A percentile compares a stretch with the other conserved stretches of the same genome.
Evolutionary conservation across 805 yeast species (phyloP).

Genomic region (Yarrowia divulgata): DNA sequence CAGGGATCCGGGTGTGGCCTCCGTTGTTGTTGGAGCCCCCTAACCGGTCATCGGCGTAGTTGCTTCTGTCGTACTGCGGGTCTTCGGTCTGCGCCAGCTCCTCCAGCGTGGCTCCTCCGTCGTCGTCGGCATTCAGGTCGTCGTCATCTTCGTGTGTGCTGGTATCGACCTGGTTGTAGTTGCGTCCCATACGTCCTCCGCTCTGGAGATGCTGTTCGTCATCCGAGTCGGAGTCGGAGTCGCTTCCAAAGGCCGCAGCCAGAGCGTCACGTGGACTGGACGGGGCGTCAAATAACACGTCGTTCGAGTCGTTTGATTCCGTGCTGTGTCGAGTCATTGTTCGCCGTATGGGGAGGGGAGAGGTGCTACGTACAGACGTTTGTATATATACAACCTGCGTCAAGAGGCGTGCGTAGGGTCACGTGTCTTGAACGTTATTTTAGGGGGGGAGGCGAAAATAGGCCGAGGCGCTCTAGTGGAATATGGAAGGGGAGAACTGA

Average conservation of each 20-base stretch:
- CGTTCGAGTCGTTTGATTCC: constrained; percentile 30
- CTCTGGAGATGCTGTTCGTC: constrained; percentile 39
- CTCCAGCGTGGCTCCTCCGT: constrained; percentile 19
- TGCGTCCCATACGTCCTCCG: constrained; percentile 23
- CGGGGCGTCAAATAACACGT: constrained; percentile 40
- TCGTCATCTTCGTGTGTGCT: constrained; percentile 16
- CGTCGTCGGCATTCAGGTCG: constrained; percentile 9
- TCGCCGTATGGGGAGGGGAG: background rate
- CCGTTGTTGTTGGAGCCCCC: constrained; percentile 16
- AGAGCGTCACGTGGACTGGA: constrained; percentile 41
- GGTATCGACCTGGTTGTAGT: constrained; percentile 35
- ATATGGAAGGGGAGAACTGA: background rate
- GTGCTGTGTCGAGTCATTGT: constrained; percentile 35
- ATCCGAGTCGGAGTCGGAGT: constrained; percentile 42
- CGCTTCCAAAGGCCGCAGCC: constrained; percentile 43
- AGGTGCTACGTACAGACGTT: background rate
- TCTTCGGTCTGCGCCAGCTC: constrained; percentile 33
- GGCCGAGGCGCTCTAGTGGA: background rate
- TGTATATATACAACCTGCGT: constrained; percentile 3
- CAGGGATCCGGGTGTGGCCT: constrained; percentile 27
- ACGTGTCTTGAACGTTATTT: constrained; percentile 17
- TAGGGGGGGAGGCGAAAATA: background rate
- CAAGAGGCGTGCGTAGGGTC: constrained; percentile 15
- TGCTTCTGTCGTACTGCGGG: constrained; percentile 31
- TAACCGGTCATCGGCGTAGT: constrained; percentile 28